These are phyloP conservation scores for Ceratocystiopsis sp. DNA, from an alignment of 2,329 filamentous ascomycete genomes.

Conservation along the genomic window DNA sequence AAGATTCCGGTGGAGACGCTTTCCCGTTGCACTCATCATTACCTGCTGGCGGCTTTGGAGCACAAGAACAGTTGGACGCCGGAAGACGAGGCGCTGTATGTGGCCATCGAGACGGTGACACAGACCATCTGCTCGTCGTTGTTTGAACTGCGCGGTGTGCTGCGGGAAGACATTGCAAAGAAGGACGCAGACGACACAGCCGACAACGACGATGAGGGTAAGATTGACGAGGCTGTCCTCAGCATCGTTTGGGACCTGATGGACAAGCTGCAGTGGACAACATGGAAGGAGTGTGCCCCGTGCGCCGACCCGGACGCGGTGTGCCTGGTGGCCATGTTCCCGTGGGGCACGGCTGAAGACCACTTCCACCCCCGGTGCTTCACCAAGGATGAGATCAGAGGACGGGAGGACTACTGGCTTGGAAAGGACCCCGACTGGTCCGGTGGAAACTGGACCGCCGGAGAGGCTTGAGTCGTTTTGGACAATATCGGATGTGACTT, in stretches of 20 bases:
- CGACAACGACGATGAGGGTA: conserved; percentile 4
- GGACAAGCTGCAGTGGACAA: conserved; percentile 17
- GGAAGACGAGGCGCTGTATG: conserved; percentile 27
- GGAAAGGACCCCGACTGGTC: background rate
- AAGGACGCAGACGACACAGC: background rate
- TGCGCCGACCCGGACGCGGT: conserved; percentile 16
- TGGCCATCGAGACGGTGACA: conserved; percentile 23
- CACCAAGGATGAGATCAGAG: background rate
- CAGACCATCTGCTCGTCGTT: conserved; percentile 21
- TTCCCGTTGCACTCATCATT: conserved; percentile 29
- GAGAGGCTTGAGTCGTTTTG: no score
- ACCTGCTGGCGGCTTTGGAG: conserved; percentile 18
- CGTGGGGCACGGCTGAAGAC: conserved; percentile 15
- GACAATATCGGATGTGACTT: no score
- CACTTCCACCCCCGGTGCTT: conserved; percentile 9
- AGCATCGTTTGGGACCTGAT: conserved; percentile 10
- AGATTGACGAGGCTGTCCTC: conserved; percentile 2
- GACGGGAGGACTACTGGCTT: conserved; percentile 2
- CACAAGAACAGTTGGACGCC: conserved; percentile 16
- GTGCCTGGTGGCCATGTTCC: conserved; percentile 23
- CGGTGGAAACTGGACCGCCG: no score
- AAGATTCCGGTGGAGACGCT: background rate
- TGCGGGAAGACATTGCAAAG: conserved; percentile 4
- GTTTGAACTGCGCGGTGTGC: conserved; percentile 13
- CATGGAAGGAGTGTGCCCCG: conserved; percentile 18